phyloP scores from a whole-genome alignment of 2,329 filamentous ascomycete genomes.

The Penicillium griseofulvum region DNA sequence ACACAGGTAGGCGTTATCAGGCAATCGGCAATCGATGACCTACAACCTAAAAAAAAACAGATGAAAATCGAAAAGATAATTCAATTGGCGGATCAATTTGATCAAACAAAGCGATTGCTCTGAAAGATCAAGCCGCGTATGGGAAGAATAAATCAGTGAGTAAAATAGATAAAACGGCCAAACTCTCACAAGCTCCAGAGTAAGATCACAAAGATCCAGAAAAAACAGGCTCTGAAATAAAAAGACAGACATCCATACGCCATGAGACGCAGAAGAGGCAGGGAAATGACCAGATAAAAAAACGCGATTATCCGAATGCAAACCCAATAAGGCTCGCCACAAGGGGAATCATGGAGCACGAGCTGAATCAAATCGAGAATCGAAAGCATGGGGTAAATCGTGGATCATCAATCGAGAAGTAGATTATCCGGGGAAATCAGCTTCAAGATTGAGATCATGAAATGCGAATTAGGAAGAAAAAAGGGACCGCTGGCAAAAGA shows the following conservation, averaged over 20 bases:
- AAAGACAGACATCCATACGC: slow-evolving; percentile 13
- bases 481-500: slow-evolving; percentile 16
- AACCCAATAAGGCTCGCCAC: slow-evolving; percentile 11
- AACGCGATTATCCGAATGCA: slow-evolving; percentile 13
- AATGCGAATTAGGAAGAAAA: slow-evolving; percentile 12
- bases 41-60: neutral
- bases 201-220: slow-evolving; percentile 8
- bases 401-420: neutral
- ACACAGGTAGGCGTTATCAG: neutral
- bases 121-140: neutral
- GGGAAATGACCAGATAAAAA: slow-evolving; percentile 5
- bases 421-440: neutral
- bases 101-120: slow-evolving; percentile 2
- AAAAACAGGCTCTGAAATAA: slow-evolving; percentile 5
- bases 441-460: slow-evolving; percentile 11
- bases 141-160: neutral
- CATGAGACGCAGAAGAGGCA: slow-evolving; percentile 10
- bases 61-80: neutral
- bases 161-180: slow-evolving; percentile 12
- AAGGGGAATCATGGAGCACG: slow-evolving; percentile 8
- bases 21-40: neutral
- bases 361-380: slow-evolving; percentile 12
- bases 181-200: slow-evolving; percentile 7
- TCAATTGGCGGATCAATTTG: slow-evolving; percentile 1
- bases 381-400: slow-evolving; percentile 2